Percentiles rank a stretch among this genome's conserved stretches.
Conservation (phyloP, 768 basidiomycete genomes). For the Amanita jacksonii region DNA sequence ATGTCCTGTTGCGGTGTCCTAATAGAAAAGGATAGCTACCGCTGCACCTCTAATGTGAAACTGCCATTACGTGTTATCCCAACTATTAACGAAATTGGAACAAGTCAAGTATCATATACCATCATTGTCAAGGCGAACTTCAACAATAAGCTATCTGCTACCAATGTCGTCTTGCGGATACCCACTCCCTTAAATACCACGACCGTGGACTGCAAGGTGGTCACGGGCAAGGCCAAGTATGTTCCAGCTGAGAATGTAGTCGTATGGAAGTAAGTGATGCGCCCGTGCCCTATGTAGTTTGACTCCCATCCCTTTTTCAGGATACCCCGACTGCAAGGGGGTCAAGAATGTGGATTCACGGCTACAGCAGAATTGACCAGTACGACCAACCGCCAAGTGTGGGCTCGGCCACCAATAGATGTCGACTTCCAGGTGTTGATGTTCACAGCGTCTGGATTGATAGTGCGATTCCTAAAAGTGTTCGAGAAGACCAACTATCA, state of each 20-base stretch:
- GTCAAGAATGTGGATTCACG: conserved; percentile 79
- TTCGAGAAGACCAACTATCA: conserved; percentile 95
- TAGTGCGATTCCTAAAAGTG: conserved; percentile 95
- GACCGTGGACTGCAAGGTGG: conserved; percentile 84
- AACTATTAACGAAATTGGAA: conserved; percentile 89
- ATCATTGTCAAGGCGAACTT: conserved; percentile 86
- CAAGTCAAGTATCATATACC: conserved; percentile 84
- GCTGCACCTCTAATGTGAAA: conserved; percentile 93
- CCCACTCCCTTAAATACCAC: conserved; percentile 96
- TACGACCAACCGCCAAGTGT: conserved; percentile 89
- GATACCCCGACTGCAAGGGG: conserved; percentile 87
- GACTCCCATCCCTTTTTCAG: conserved; percentile 29
- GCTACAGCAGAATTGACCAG: conserved; percentile 78
- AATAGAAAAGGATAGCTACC: conserved; percentile 52
- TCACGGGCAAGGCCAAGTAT: conserved; percentile 93
- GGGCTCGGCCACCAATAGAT: conserved; percentile 97
- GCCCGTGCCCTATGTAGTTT: not conserved
- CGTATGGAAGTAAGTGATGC: conserved; percentile 83
- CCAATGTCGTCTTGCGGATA: conserved; percentile 85
- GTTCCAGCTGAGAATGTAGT: conserved; percentile 93
- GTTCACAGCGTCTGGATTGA: conserved; percentile 94
- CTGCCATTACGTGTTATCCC: conserved; percentile 85
- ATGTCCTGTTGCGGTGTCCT: not conserved
- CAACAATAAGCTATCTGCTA: conserved; percentile 85
- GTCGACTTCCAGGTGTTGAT: conserved; percentile 99